A percentile compares a stretch with the other conserved stretches of the same genome.
Conservation (phyloP, 1,284 basidiomycete species). For the Pyrrhoderma lamaoense region DNA sequence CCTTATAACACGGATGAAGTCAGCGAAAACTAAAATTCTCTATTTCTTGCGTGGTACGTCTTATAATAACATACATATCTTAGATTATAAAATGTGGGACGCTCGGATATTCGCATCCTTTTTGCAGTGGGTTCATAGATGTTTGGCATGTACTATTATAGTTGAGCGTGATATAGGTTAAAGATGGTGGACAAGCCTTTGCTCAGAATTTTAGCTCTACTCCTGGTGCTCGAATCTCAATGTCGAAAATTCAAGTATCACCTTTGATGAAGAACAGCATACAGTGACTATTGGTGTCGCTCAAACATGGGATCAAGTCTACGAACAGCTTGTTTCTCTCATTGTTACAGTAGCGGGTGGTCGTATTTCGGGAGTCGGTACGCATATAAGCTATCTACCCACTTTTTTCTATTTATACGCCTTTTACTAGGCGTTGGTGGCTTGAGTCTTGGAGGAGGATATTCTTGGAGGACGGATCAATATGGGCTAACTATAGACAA, state of each 20-base stretch:
- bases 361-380: conserved; percentile 20
- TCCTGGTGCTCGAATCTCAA: conserved; percentile 22
- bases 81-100: too few species aligned
- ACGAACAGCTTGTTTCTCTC: conserved; percentile 17
- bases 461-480: conserved; percentile 18
- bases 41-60: neutral
- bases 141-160: too few species aligned
- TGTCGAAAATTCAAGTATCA: conserved; percentile 20
- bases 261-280: conserved; percentile 10
- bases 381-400: neutral
- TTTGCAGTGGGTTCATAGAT: conserved; percentile 14
- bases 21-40: conserved; percentile 8
- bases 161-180: conserved; percentile 12
- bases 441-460: conserved; percentile 15
- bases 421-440: conserved; percentile 11
- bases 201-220: conserved; percentile 23
- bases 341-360: conserved; percentile 22
- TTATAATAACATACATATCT: neutral
- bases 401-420: neutral
- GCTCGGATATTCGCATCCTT: conserved; percentile 7
- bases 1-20: conserved; percentile 11
- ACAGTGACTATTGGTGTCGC: conserved; percentile 20
- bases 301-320: conserved; percentile 23
- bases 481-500: conserved; percentile 15
- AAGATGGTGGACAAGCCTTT: conserved; percentile 24